These are phyloP conservation scores for Macrolepiota albuminosa DNA, from an alignment of 768 basidiomycete genomes.

Conservation along the genomic window DNA sequence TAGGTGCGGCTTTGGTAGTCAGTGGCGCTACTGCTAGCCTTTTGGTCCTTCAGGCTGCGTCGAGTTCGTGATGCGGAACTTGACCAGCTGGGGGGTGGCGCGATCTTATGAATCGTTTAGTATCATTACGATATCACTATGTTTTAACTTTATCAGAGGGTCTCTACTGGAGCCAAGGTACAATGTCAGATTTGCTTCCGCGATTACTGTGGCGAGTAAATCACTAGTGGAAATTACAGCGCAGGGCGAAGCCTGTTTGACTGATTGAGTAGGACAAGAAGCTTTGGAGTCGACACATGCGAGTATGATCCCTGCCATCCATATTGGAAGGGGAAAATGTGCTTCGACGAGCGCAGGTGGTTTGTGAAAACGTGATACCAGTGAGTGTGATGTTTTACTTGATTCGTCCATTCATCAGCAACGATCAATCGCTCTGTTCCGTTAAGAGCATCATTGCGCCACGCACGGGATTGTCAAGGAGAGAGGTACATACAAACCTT, in stretches of 20 bases:
- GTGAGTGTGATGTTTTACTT: neutral
- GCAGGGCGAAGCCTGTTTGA: neutral
- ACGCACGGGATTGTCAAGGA: too few relatives aligned
- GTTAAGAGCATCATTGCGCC: neutral
- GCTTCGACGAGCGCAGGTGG: neutral
- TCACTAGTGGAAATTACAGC: neutral
- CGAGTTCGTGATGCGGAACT: neutral
- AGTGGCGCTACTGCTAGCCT: slow-evolving; percentile 45
- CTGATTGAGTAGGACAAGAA: too few relatives aligned
- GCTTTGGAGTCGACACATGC: neutral
- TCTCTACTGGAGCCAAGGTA: neutral
- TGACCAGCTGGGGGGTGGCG: neutral
- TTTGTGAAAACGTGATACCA: neutral
- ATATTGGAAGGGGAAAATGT: neutral
- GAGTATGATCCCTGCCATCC: too few relatives aligned
- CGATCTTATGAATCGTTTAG: neutral
- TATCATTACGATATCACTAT: neutral
- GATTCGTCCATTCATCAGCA: neutral
- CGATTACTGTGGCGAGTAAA: too few relatives aligned
- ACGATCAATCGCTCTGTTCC: neutral
- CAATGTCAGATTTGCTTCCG: neutral
- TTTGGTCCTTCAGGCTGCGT: slow-evolving; percentile 43
- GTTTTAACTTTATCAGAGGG: neutral
- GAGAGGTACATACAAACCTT: neutral
- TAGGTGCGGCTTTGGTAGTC: slow-evolving; percentile 64